Evolutionary conservation across 1,284 basidiomycete genomes (phyloP), one percentile per base, ranked within the genome.

Genomic region (Termitomyces sp.): DNA sequence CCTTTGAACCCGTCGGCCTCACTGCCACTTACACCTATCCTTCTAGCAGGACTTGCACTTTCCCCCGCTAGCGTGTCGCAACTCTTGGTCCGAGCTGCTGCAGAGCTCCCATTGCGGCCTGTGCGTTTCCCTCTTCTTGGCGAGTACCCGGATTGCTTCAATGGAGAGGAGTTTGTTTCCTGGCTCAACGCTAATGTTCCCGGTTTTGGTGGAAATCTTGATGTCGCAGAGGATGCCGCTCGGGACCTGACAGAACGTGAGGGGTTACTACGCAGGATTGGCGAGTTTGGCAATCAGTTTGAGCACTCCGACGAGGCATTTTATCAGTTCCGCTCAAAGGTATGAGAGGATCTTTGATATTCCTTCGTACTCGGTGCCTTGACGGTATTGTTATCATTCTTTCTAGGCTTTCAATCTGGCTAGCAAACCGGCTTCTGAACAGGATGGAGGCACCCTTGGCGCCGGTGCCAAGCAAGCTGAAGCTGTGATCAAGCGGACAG

Each of bases 141-240:
- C 26, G 90, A 92, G 68, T 94, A 94, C 63, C 82, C 85, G 21
- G 87, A 91, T 61, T 89, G 88, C 57, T 94, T 94, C 68, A 84
- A 82, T 34, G 67, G 67, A 9, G 65, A 67, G 30, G 66, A 68
- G 45, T 64, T 68, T 53, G 66, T 66, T 9, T 58, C 61, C 1
- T 68, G 67, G 67, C 54, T 68, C 46, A 66, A 65, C 5, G 60
- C 57, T 9, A 67, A 67, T 47, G 63, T 68, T 17, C 41, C 59
- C 38, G 61, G 63, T 43, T 64, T 64, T 8, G 64, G 80, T 19
- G 87, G 84, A 13, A 86, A 79, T 66, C 73, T 89, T 57, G 90
- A 93, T 60, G 77, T 82, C 45, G 90, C 90, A 2, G 88, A 89
- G 61, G 84, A 91, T 58, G 90, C 87, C 17, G 91, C 90, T 5